Base-by-base conservation (phyloP, 306 rosid species). In the Biancaea sappan region DNA sequence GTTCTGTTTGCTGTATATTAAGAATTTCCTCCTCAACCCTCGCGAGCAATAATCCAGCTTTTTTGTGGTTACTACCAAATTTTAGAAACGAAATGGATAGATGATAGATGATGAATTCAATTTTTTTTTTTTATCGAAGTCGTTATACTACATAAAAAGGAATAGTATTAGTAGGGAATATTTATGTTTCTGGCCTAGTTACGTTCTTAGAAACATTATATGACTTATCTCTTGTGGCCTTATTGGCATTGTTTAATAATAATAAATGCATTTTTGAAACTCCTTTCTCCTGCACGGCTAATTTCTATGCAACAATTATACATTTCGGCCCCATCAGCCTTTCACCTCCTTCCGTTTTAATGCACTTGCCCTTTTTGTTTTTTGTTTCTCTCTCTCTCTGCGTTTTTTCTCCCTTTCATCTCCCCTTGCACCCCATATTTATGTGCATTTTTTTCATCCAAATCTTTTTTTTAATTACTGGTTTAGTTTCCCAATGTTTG, bases 61-160 rank as follows among this genome's bases (percentile, higher is more conserved):
- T 13, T 32, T 70, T 66, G 44, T 51, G 76, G 40, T 51, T 24
- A 48, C 46, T 69, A 77, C 58, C 63, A 63, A 62, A 63, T 37
- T 35, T n/a, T 25, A 14, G 52, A 34, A 57, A 61, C 46, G 21
- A 54, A 50, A 38, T 52, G 53, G 61, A 8, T 32, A 61, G 53
- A 59, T 47, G 70, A 26, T n/a, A n/a, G n/a, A n/a, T n/a, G n/a
- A n/a, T n/a, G n/a, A n/a, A n/a, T n/a, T 26, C 25, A 22, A 28
- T 40, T 64, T 21, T 12, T 11, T 12, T 22, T 47, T 21, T 8
- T 29, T 10, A 12, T 34, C 21, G 4, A 41, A 5, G 5, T 19
- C 47, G 5, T 19, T 28, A 8, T 15, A 11, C 25, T 19, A n/a
- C 19, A 25, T 40, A 4, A 38, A 9, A 1, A 6, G 34, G 14